These are phyloP conservation scores for Tuber aestivum DNA, from an alignment of 495 filamentous ascomycete species.

Conservation along the genomic window DNA sequence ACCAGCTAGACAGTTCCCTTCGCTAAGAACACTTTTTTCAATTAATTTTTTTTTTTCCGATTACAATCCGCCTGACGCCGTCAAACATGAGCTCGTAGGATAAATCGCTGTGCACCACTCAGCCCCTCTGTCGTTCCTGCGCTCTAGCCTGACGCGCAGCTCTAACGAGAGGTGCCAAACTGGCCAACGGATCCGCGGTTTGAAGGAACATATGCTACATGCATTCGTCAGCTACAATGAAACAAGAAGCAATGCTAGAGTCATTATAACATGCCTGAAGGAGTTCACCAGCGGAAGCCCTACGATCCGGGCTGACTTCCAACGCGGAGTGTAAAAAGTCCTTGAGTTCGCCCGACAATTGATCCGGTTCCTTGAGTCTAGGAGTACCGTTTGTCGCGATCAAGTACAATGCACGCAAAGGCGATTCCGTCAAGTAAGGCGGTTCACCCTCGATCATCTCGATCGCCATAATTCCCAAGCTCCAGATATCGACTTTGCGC, in stretches of 20 bases:
- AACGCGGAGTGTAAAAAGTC: slow-evolving; percentile 87
- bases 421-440: slow-evolving; percentile 91
- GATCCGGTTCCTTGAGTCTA: slow-evolving; percentile 85
- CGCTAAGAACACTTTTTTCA: slow-evolving; percentile 3
- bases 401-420: slow-evolving; percentile 84
- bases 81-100: neutral
- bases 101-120: slow-evolving; percentile 10
- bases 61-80: slow-evolving; percentile 8
- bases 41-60: neutral
- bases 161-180: slow-evolving; percentile 76
- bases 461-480: slow-evolving; percentile 98
- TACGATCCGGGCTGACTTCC: slow-evolving; percentile 93
- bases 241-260: slow-evolving; percentile 6
- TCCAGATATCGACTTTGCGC: slow-evolving; percentile 98
- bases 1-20: neutral
- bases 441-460: slow-evolving; percentile 99
- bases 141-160: slow-evolving; percentile 75
- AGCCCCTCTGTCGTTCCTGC: slow-evolving; percentile 60
- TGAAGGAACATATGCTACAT: slow-evolving; percentile 83
- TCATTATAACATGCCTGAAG: slow-evolving; percentile 60
- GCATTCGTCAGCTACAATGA: slow-evolving; percentile 39
- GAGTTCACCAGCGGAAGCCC: slow-evolving; percentile 87
- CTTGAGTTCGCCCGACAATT: slow-evolving; percentile 69
- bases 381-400: slow-evolving; percentile 98
- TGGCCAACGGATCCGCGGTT: slow-evolving; percentile 63